Evolutionary conservation across 1,284 basidiomycete genomes (phyloP).

Genomic region (Tetrapyrgos nigripes): DNA sequence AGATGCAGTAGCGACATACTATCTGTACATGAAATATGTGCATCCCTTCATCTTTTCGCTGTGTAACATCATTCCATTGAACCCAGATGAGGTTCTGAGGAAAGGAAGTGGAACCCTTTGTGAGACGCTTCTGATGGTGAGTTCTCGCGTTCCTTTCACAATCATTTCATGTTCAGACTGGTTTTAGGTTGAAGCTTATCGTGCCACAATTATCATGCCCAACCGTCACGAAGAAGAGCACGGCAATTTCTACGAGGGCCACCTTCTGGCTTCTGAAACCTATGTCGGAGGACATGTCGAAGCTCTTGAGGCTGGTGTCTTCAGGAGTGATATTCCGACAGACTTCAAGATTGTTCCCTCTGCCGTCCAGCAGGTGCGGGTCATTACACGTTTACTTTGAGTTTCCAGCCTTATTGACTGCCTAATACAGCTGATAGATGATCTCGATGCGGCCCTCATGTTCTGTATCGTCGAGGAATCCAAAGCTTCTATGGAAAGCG

Average conservation of each 20-base stretch:
- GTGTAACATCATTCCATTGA: constrained; percentile 98
- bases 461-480: constrained; percentile 95
- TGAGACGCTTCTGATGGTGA: constrained; percentile 97
- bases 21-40: constrained; percentile 99
- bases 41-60: constrained; percentile 99
- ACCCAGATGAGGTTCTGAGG: constrained; percentile 95
- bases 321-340: constrained; percentile 94
- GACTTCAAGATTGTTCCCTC: constrained; percentile 95
- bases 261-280: constrained; percentile 95
- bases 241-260: constrained; percentile 94
- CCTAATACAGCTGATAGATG: constrained; percentile 81
- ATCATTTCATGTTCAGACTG: constrained; percentile 6
- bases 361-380: constrained; percentile 81
- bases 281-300: constrained; percentile 99
- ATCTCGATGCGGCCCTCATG: constrained; percentile 89
- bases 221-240: constrained; percentile 96
- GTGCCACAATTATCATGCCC: constrained; percentile 95
- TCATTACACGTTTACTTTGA: background rate
- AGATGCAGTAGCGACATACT: constrained; percentile 99
- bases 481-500: constrained; percentile 78
- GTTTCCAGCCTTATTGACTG: constrained; percentile 17
- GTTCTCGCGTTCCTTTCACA: constrained; percentile 26
- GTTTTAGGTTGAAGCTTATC: constrained; percentile 91
- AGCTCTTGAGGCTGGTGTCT: constrained; percentile 97
- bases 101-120: constrained; percentile 98